phyloP scores from a whole-genome alignment of 495 filamentous ascomycete species.

The Neurospora sp. region DNA sequence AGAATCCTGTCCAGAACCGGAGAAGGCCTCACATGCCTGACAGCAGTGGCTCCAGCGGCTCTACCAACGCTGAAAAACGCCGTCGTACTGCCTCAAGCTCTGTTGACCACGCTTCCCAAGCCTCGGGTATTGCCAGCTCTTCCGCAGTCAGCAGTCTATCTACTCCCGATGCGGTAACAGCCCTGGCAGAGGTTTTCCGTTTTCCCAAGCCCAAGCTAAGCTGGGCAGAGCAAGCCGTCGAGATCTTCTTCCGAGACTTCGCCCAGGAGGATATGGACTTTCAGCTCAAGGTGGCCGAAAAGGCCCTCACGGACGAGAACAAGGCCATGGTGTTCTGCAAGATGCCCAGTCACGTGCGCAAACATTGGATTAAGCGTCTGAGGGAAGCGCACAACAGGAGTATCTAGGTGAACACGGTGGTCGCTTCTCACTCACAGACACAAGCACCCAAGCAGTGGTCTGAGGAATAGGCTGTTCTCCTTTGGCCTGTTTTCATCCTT shows the following conservation, averaged over 20 bases:
- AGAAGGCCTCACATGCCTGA: constrained; percentile 20
- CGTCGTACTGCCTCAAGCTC: constrained; percentile 25
- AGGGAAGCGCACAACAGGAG: constrained; percentile 37
- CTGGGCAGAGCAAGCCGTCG: constrained; percentile 40
- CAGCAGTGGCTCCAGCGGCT: not conserved
- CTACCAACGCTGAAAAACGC: constrained; percentile 27
- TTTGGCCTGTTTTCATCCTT: not conserved
- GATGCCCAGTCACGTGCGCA: constrained; percentile 33
- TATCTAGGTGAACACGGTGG: constrained; percentile 6
- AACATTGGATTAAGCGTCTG: constrained; percentile 38
- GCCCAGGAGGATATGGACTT: constrained; percentile 36
- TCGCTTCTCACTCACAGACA: not conserved
- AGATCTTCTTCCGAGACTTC: constrained; percentile 41
- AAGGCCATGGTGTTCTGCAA: constrained; percentile 46
- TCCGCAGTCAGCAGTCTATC: constrained; percentile 9
- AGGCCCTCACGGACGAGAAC: constrained; percentile 40
- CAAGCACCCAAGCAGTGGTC: not conserved
- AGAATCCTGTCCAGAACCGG: constrained; percentile 26
- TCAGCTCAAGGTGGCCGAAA: constrained; percentile 43
- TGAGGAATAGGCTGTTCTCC: not conserved
- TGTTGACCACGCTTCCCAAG: constrained; percentile 8
- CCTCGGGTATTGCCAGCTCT: constrained; percentile 5
- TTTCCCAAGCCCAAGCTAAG: constrained; percentile 10
- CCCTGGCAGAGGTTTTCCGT: constrained; percentile 24
- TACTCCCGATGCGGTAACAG: constrained; percentile 12